Evolutionary conservation across 805 yeast species (phyloP), one percentile per base, ranked within the genome.

Genomic region (Tetrapisispora nanseiensis): DNA sequence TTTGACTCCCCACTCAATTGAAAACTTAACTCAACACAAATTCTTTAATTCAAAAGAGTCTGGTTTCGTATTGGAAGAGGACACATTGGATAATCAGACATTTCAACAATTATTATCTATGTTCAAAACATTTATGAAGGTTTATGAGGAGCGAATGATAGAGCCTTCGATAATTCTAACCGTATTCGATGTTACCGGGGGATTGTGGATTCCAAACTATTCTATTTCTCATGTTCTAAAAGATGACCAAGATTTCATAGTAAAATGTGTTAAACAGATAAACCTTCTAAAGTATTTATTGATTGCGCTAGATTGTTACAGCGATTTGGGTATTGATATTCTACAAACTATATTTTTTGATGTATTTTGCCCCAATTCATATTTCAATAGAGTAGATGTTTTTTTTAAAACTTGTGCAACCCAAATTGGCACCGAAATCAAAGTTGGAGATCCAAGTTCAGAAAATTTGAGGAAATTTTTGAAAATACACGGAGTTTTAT

Each of bases 211-310:
- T 41, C 75, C 74, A 49, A 80, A 79, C n/a, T 69, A 70, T 6
- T 62, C 69, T 8, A 73, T 82, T 0, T 84, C 86, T 0, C 54
- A 67, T 22, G 68, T 79, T 56, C 67, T 80, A 50, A 68, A 70
- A 48, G 78, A 75, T 40, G 72, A 78, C 45, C 86, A 79, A 51
- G 80, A 54, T 2, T 58, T 48, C 35, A 57, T 61, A 29, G 46
- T 53, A 23, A 48, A 57, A 1, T 79, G 92, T 0, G 61, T 90
- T 27, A 77, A 95, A 45, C 84, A 90, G 51, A 84, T 87, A 1
- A 92, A 92, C 53, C 63, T 92, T 48, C 85, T 95, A 0, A 86
- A 95, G 0, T 92, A 86, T 56, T 66, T 87, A 32, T 74, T 87
- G n/a, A 92, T 96, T 0, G 76, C 92, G 1, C 70, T 89, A 45